These are phyloP conservation scores for Alternaria novae-zelandiae DNA, from an alignment of 2,329 filamentous ascomycete species.

Conservation along the genomic window DNA sequence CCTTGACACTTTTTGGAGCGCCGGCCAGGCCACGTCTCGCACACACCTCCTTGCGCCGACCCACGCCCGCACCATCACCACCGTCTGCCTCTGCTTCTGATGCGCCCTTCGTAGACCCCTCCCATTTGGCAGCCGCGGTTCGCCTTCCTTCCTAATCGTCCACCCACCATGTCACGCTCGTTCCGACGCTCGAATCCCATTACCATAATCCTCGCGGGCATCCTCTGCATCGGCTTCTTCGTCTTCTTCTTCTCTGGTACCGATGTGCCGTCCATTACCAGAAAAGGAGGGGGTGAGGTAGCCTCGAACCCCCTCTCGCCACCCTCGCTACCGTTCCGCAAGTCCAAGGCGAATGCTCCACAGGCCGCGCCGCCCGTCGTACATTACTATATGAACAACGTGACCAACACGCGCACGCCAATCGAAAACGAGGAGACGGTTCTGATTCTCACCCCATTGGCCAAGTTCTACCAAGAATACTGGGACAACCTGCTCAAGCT, in stretches of 20 bases:
- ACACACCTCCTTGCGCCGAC: conserved; percentile 33
- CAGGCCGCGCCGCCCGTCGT: conserved; percentile 80
- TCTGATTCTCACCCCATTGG: conserved; percentile 90
- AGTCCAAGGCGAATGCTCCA: conserved; percentile 62
- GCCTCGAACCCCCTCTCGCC: conserved; percentile 75
- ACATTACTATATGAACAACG: conserved; percentile 93
- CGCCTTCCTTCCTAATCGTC: conserved; percentile 24
- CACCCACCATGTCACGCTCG: conserved; percentile 64
- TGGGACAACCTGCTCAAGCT: conserved; percentile 91
- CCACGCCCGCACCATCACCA: conserved; percentile 21
- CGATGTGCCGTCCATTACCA: conserved; percentile 58
- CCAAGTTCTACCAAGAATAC: conserved; percentile 90
- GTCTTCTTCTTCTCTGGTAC: conserved; percentile 68
- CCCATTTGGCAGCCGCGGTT: conserved; percentile 38
- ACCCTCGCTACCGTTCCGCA: conserved; percentile 76
- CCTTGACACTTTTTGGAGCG: conserved; percentile 25
- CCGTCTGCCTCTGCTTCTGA: conserved; percentile 31
- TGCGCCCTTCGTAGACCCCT: conserved; percentile 39
- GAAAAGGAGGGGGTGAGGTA: conserved; percentile 59
- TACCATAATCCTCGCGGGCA: conserved; percentile 73
- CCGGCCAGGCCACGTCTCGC: conserved; percentile 42
- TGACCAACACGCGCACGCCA: conserved; percentile 81
- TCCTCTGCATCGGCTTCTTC: conserved; percentile 70
- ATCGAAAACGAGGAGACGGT: conserved; percentile 82
- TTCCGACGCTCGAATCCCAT: conserved; percentile 81